Evolutionary conservation across 2,329 filamentous ascomycete genomes (phyloP), one percentile per base, ranked within the genome.

Genomic region (Emergomyces orientalis): DNA sequence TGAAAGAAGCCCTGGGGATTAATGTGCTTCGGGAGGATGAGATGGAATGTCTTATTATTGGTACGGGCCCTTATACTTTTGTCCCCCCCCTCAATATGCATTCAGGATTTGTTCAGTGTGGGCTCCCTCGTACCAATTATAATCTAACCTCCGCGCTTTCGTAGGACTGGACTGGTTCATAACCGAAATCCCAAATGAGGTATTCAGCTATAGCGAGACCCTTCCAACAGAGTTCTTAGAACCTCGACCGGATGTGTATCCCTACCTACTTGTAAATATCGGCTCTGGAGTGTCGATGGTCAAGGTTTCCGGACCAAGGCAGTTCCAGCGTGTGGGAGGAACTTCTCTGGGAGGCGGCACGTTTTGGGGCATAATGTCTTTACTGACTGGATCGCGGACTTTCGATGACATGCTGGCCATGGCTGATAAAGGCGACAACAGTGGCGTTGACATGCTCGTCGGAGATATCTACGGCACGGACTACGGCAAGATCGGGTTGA

Each of bases 41-140:
- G 78, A 99, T 99, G 94, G 91, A 96, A 75, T 99, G 94, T 73
- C 79, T 99, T 63, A 99, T 99, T 67, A 94, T 94, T 71, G 91
- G 90, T 91, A 75, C 67, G 80, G 30, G 19, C 52, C 13, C 67
- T 39, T n/a, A 5, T 41, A 37, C n/a, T 27, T 34, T n/a, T n/a
- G n/a, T n/a, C n/a, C n/a, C n/a, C n/a, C n/a, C n/a, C n/a, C n/a
- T n/a, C n/a, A n/a, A n/a, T n/a, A n/a, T n/a, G n/a, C n/a, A n/a
- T n/a, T n/a, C n/a, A n/a, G n/a, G n/a, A n/a, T n/a, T n/a, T n/a
- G n/a, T n/a, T n/a, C n/a, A n/a, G n/a, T n/a, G n/a, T n/a, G n/a
- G n/a, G n/a, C n/a, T n/a, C n/a, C n/a, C n/a, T n/a, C n/a, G n/a
- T n/a, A n/a, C n/a, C n/a, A 52, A 32, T 9, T 32, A 32, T 34